Evolutionary conservation across 176 grass and related monocot species (phyloP), one percentile per base, ranked within the genome.

Genomic region (Zea mays): DNA sequence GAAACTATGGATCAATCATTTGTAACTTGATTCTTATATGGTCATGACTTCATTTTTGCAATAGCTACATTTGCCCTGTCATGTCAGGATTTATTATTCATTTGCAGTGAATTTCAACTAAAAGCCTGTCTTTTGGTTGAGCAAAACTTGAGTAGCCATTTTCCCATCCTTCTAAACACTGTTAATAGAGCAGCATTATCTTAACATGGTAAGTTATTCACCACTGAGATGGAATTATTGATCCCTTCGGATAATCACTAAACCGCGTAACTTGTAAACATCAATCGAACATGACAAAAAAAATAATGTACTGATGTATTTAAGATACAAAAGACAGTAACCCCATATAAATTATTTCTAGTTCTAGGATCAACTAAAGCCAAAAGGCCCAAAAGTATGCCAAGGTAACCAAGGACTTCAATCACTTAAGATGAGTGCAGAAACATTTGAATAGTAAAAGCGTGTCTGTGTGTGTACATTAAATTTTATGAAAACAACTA

Each of bases 1-100:
- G 36, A 36, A 85, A 71, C 4, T 48, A 60, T 33, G 40, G 81
- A 76, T 92, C 65, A 88, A 62, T 59, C 43, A 34, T 35, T 62
- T 83, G 37, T 63, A 82, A 43, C 13, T 33, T 35, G 47, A 88
- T 44, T 41, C 27, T 16, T 75, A n/a, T 72, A 78, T 62, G 9
- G 1, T 45, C 55, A 57, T 49, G 13, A 78, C 5, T 55, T 57
- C 41, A 69, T 49, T 38, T 36, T 65, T 43, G 43, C 20, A 62
- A 73, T 57, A 38, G 58, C 55, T 71, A 21, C 8, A 43, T 67
- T 72, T 60, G 33, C 19, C 42, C 54, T 45, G 51, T 42, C 10
- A 74, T 56, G 36, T 66, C 35, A 34, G 17, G 50, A 68, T 57
- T 63, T 16, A 41, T 17, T 63, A 65, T 65, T 65, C 1, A 51